Percentiles rank a stretch among this genome's conserved stretches.
Conservation (phyloP, 2,329 filamentous ascomycete species). For the Fusarium papillatum region DNA sequence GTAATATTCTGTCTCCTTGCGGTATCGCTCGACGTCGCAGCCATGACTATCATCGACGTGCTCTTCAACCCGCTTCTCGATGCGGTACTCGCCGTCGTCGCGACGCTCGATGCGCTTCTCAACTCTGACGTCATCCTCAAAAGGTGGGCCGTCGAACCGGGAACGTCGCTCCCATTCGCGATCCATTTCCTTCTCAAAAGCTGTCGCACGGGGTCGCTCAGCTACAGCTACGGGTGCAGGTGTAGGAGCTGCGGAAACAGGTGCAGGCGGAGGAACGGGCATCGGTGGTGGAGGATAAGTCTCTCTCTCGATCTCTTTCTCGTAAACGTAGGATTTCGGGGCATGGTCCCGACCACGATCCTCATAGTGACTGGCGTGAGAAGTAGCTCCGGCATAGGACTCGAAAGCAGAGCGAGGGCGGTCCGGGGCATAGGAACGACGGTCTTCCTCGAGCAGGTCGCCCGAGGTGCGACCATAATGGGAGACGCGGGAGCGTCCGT, state of each 20-base stretch:
- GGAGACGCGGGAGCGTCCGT: conserved; percentile 61
- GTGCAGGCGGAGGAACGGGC: conserved; percentile 41
- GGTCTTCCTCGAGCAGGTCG: conserved; percentile 58
- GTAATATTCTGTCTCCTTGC: conserved; percentile 74
- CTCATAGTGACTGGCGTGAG: conserved; percentile 59
- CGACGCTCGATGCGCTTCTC: conserved; percentile 67
- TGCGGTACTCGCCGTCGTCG: conserved; percentile 55
- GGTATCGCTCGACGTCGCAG: conserved; percentile 70
- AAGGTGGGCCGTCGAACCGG: conserved; percentile 54
- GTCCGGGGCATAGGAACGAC: conserved; percentile 60
- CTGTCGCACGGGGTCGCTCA: conserved; percentile 48
- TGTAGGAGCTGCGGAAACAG: conserved; percentile 11
- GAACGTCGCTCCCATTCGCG: conserved; percentile 61
- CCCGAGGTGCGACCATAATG: conserved; percentile 54
- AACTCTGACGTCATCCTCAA: conserved; percentile 65
- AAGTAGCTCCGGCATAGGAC: conserved; percentile 52
- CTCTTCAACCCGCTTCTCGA: conserved; percentile 68
- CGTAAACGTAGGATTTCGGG: conserved; percentile 38
- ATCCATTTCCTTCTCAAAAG: conserved; percentile 55
- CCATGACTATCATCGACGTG: conserved; percentile 59
- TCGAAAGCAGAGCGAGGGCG: conserved; percentile 67
- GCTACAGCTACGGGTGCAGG: conserved; percentile 34
- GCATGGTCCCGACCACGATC: conserved; percentile 55
- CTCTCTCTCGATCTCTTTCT: conserved; percentile 42
- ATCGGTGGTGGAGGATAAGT: conserved; percentile 38